Conservation (phyloP, 495 filamentous ascomycete genomes). For the Neurospora sp. region DNA sequence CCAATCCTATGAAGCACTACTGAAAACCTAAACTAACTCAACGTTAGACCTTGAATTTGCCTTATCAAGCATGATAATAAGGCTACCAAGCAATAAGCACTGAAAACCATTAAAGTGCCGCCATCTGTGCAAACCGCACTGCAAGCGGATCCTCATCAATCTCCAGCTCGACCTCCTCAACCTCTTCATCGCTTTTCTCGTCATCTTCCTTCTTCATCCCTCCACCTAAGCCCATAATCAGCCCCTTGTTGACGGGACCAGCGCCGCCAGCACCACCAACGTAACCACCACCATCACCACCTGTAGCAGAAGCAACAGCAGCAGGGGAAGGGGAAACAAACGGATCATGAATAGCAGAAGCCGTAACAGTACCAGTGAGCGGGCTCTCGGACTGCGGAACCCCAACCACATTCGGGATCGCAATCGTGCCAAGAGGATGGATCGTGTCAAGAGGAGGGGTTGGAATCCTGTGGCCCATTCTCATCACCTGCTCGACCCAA, state of each 20-base stretch:
- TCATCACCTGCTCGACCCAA: background rate
- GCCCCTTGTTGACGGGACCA: background rate
- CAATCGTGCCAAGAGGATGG: background rate
- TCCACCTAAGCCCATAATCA: background rate
- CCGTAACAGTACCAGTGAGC: background rate
- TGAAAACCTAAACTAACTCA: background rate
- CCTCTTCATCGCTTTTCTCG: background rate
- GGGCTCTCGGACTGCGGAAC: background rate
- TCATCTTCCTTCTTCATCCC: background rate
- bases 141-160: background rate
- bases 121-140: background rate
- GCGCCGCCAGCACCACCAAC: background rate
- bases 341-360: background rate
- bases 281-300: background rate
- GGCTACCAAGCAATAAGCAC: background rate
- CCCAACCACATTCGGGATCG: background rate
- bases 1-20: background rate
- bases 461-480: background rate
- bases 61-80: background rate
- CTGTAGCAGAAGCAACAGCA: background rate
- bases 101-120: background rate
- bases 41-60: background rate
- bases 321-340: background rate
- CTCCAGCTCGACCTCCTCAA: background rate
- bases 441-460: background rate